Evolutionary conservation across 2,329 filamentous ascomycete species (phyloP).

Genomic region (Aspergillus jensenii): DNA sequence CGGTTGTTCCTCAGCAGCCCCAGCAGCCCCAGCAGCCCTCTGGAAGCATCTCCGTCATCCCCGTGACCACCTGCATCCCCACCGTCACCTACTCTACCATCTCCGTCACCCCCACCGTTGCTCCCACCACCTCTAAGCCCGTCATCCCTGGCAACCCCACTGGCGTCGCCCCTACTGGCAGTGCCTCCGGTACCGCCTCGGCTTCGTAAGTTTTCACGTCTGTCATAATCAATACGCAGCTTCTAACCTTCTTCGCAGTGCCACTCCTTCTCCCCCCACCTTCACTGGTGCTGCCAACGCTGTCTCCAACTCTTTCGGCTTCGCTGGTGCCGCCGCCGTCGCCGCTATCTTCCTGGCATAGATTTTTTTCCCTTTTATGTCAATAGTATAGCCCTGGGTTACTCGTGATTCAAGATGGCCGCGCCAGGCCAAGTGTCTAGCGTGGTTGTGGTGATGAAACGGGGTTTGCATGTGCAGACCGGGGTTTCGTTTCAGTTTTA

Average conservation of each 20-base stretch:
- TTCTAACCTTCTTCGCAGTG: slow-evolving; percentile 12
- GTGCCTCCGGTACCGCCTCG: background rate
- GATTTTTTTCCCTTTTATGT: slow-evolving; percentile 28
- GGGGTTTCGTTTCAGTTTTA: slow-evolving; percentile 20
- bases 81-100: slow-evolving; percentile 33
- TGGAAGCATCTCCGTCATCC: slow-evolving; percentile 25
- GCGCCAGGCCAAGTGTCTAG: background rate
- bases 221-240: background rate
- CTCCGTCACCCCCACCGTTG: slow-evolving; percentile 22
- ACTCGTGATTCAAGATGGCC: slow-evolving; percentile 9
- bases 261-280: slow-evolving; percentile 19
- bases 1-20: background rate
- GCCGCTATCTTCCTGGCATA: slow-evolving; percentile 36
- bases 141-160: slow-evolving; percentile 17
- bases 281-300: slow-evolving; percentile 33
- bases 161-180: slow-evolving; percentile 20
- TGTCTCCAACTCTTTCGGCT: slow-evolving; percentile 28
- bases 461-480: background rate
- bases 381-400: slow-evolving; percentile 30
- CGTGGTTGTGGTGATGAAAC: slow-evolving; percentile 7
- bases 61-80: slow-evolving; percentile 33
- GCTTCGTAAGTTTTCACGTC: background rate
- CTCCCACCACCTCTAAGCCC: slow-evolving; percentile 16
- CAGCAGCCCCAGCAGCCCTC: background rate
- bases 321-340: slow-evolving; percentile 32